These are phyloP conservation scores for Diutina rugosa DNA, from an alignment of 1,139 yeast genomes.

Conservation along the genomic window DNA sequence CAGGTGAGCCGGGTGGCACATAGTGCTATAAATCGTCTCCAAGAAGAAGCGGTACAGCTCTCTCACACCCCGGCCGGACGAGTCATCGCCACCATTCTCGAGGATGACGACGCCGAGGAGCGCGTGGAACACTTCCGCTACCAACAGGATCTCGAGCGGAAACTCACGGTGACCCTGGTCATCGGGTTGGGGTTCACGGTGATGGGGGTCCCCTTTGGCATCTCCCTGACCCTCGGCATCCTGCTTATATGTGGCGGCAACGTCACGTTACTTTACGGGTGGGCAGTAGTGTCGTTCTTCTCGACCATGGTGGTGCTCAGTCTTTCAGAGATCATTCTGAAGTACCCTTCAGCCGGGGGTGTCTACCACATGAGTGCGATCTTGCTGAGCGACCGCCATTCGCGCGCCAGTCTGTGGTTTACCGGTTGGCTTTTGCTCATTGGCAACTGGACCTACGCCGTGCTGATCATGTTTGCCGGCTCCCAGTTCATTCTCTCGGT, in stretches of 20 bases:
- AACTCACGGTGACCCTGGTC: constrained; percentile 52
- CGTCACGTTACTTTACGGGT: constrained; percentile 59
- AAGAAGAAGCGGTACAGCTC: background rate
- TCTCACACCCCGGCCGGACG: constrained; percentile 1
- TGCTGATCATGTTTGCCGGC: constrained; percentile 62
- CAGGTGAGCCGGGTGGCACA: background rate
- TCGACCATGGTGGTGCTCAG: constrained; percentile 53
- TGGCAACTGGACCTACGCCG: constrained; percentile 69
- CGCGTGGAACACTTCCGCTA: constrained; percentile 59
- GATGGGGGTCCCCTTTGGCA: constrained; percentile 71
- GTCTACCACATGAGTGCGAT: constrained; percentile 69
- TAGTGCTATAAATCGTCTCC: background rate
- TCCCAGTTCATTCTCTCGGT: constrained; percentile 58
- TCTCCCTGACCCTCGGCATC: constrained; percentile 58
- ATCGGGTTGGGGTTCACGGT: constrained; percentile 65
- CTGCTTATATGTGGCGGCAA: constrained; percentile 64
- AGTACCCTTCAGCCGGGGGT: constrained; percentile 65
- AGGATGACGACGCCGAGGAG: constrained; percentile 35
- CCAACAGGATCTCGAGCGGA: constrained; percentile 54
- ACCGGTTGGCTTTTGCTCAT: constrained; percentile 65
- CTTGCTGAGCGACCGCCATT: constrained; percentile 42
- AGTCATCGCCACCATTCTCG: constrained; percentile 2
- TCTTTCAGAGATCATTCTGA: constrained; percentile 58
- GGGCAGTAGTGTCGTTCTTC: constrained; percentile 50
- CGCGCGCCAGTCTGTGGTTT: constrained; percentile 51